A percentile compares a stretch with the other conserved stretches of the same genome.
Conservation (phyloP, 805 yeast species). For the Saccharomyces eubayanus region DNA sequence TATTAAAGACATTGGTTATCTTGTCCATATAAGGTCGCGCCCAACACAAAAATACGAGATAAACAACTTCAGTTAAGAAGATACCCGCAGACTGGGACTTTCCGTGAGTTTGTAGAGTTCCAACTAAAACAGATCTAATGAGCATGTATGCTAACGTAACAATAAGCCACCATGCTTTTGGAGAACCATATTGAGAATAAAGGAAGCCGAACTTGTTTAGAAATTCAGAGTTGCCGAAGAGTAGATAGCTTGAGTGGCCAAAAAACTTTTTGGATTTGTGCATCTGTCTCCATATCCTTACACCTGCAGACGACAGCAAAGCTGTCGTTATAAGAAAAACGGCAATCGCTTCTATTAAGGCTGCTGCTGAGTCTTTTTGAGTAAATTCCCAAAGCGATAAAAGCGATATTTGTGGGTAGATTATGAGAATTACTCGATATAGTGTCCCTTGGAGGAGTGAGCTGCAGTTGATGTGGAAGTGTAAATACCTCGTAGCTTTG, state of each 20-base stretch:
- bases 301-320: conserved; percentile 63
- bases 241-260: conserved; percentile 85
- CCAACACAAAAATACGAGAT: conserved; percentile 57
- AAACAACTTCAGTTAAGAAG: conserved; percentile 68
- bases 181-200: conserved; percentile 85
- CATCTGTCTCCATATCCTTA: conserved; percentile 65
- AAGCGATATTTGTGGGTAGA: conserved; percentile 79
- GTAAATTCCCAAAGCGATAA: conserved; percentile 87
- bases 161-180: conserved; percentile 72
- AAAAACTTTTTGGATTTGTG: conserved; percentile 58
- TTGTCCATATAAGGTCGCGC: conserved; percentile 88
- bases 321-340: conserved; percentile 50
- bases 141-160: conserved; percentile 59
- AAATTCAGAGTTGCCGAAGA: conserved; percentile 74
- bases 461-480: conserved; percentile 76
- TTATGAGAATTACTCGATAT: conserved; percentile 72
- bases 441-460: conserved; percentile 81
- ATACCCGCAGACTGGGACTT: conserved; percentile 72
- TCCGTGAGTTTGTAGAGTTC: conserved; percentile 74
- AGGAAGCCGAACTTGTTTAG: conserved; percentile 86
- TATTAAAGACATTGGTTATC: conserved; percentile 85
- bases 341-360: conserved; percentile 69
- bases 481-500: conserved; percentile 51
- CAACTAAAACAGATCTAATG: conserved; percentile 73
- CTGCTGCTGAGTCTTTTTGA: conserved; percentile 73